These are phyloP conservation scores for Peronosclerospora sorghi DNA, from an alignment of 352 stramenopile genomes.

Conservation along the genomic window DNA sequence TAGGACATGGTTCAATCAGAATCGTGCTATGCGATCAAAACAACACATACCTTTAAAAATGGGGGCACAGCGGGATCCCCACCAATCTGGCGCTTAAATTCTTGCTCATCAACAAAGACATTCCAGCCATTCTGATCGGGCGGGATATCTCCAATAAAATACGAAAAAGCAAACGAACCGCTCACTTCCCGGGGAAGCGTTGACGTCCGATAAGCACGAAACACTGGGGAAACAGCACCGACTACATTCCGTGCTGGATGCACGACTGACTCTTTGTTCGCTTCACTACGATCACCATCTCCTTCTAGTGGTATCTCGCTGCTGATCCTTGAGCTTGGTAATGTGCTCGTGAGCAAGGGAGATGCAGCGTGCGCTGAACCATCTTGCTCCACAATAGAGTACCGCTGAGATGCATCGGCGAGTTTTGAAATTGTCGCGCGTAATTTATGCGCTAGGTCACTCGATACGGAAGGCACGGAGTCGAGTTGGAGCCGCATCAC, in stretches of 20 bases:
- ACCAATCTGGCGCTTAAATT: slow-evolving; percentile 75
- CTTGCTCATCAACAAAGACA: slow-evolving; percentile 56
- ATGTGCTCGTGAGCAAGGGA: slow-evolving; percentile 6
- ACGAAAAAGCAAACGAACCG: slow-evolving; percentile 61
- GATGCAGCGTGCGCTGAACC: slow-evolving; percentile 7
- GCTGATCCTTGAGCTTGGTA: slow-evolving; percentile 2
- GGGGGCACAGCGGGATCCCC: slow-evolving; percentile 40
- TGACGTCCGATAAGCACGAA: slow-evolving; percentile 24
- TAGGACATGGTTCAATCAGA: slow-evolving; percentile 1
- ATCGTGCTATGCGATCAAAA: not conserved
- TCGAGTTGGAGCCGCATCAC: slow-evolving; percentile 61
- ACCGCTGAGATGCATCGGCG: slow-evolving; percentile 47
- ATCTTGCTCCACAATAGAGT: slow-evolving; percentile 20
- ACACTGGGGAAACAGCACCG: slow-evolving; percentile 26
- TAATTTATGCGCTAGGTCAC: slow-evolving; percentile 41
- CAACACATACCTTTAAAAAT: slow-evolving; percentile 48
- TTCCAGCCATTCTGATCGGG: slow-evolving; percentile 63
- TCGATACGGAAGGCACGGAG: slow-evolving; percentile 28
- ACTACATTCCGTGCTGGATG: slow-evolving; percentile 8
- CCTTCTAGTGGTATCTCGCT: slow-evolving; percentile 5
- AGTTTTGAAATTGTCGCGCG: slow-evolving; percentile 39
- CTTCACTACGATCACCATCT: slow-evolving; percentile 5
- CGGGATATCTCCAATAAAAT: slow-evolving; percentile 27
- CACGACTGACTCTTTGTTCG: slow-evolving; percentile 5
- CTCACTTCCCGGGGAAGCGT: slow-evolving; percentile 35